A percentile compares a stretch with the other conserved stretches of the same genome.
These are phyloP conservation scores for Eimeria falciformis DNA, from an alignment of 169 alveolate genomes.

Conservation along the genomic window DNA sequence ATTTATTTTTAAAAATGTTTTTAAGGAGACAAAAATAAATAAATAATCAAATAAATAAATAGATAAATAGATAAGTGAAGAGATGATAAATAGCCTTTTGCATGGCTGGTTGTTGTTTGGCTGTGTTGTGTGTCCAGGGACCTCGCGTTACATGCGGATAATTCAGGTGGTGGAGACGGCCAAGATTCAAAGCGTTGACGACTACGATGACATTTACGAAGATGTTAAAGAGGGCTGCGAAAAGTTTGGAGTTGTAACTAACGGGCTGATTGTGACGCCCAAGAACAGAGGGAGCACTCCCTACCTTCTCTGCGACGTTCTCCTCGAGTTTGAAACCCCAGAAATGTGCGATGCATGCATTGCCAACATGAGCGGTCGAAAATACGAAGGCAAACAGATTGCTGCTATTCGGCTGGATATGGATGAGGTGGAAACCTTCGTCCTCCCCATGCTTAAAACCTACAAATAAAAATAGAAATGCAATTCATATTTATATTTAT, in stretches of 20 bases:
- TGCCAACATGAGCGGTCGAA: slow-evolving; percentile 41
- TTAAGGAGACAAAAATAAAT: not conserved
- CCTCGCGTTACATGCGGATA: slow-evolving; percentile 69
- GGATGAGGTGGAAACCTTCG: slow-evolving; percentile 15
- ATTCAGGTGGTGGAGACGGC: slow-evolving; percentile 69
- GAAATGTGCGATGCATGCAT: slow-evolving; percentile 53
- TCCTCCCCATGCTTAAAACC: slow-evolving; percentile 26
- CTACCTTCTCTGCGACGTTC: slow-evolving; percentile 70
- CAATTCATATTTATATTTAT: not conserved
- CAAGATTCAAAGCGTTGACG: slow-evolving; percentile 32
- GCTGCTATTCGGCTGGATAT: slow-evolving; percentile 52
- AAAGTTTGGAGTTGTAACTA: slow-evolving; percentile 33
- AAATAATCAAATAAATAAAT: not conserved
- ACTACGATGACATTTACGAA: slow-evolving; percentile 74
- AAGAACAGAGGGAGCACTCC: slow-evolving; percentile 52
- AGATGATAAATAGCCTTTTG: no score
- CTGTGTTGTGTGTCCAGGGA: slow-evolving; percentile 67
- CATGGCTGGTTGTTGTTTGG: no score
- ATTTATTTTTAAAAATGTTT: not conserved
- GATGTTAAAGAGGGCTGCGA: slow-evolving; percentile 74
- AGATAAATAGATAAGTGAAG: no score
- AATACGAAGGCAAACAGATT: slow-evolving; percentile 72
- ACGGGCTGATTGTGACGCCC: slow-evolving; percentile 58
- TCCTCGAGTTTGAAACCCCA: slow-evolving; percentile 62
- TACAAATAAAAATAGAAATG: not conserved